Base-by-base conservation (phyloP, 768 basidiomycete species). In the Mrakia gelida region DNA sequence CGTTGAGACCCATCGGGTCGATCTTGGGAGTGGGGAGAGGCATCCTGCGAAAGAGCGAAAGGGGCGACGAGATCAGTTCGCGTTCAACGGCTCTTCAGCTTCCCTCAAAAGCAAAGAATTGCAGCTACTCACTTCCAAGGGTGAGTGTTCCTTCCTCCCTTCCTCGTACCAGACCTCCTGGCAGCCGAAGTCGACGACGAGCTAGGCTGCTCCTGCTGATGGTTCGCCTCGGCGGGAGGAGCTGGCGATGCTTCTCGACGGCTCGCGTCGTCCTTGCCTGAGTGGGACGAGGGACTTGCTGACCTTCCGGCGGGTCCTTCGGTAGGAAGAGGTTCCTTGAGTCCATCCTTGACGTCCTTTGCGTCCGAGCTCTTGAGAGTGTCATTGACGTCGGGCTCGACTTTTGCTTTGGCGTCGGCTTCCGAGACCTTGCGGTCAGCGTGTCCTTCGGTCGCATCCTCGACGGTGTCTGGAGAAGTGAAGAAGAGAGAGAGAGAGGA, bases 1-100 rank as follows among this genome's bases (percentile, higher is more conserved):
- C 96, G 78, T 92, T 91, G 80, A 99, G 95, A 45, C 88, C 90
- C 77, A 92, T 85, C 0, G 91, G 88, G 80, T 92, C 90, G 59
- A 96, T 88, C 49, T 87, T 85, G 7, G 94, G 94, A n/a, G 89
- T 88, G 2, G 88, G 86, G 0, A 88, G 89, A 0, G 90, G 89
- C 75, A 92, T 84, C 13, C 78, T 79, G 26, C 8, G 52, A 43
- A 15, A 23, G 34, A n/a, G 54, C 21, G 45, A 34, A 61, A 30
- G 10, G 34, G 41, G 23, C 63, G 45, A 62, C 45, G 45, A 45
- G 5, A 13, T 45, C 45, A 45, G 45, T 45, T 38, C 54, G 54
- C 23, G 54, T 56, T 16, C 23, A 8, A 38, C 38, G 38, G 38
- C 38, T 38, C 52, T 54, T 23, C 52, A 16, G 16, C 52, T 7